These are phyloP conservation scores for Scedosporium aurantiacum DNA, from an alignment of 2,329 filamentous ascomycete genomes.

Conservation along the genomic window DNA sequence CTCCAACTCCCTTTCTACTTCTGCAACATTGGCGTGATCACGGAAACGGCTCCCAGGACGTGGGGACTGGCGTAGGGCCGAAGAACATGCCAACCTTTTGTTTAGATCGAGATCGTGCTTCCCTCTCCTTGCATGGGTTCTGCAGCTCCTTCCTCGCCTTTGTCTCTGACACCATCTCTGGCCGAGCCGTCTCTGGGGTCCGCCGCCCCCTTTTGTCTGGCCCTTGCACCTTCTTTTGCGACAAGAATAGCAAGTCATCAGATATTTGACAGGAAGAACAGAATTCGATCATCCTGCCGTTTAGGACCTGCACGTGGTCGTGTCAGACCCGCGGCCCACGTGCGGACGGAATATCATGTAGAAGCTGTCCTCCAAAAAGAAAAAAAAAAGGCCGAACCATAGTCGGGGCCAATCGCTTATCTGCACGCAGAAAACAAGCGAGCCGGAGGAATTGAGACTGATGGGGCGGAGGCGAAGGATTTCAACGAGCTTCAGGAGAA, in stretches of 20 bases:
- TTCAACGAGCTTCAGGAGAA: background rate
- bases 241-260: background rate
- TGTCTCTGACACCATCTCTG: too few relatives aligned
- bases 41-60: background rate
- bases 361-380: background rate
- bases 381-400: background rate
- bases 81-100: background rate
- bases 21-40: background rate
- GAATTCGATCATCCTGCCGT: background rate
- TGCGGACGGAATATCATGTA: background rate
- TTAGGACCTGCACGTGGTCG: background rate
- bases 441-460: background rate
- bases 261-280: background rate
- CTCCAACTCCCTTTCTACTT: background rate
- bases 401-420: background rate
- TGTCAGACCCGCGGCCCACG: background rate
- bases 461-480: background rate
- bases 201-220: background rate
- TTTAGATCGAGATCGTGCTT: background rate
- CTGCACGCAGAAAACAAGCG: background rate
- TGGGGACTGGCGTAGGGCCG: background rate
- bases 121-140: background rate
- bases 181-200: background rate
- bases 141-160: too few relatives aligned
- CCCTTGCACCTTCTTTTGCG: background rate